phyloP scores from a whole-genome alignment of 2,329 filamentous ascomycete genomes.

The Sphaerulina musiva region DNA sequence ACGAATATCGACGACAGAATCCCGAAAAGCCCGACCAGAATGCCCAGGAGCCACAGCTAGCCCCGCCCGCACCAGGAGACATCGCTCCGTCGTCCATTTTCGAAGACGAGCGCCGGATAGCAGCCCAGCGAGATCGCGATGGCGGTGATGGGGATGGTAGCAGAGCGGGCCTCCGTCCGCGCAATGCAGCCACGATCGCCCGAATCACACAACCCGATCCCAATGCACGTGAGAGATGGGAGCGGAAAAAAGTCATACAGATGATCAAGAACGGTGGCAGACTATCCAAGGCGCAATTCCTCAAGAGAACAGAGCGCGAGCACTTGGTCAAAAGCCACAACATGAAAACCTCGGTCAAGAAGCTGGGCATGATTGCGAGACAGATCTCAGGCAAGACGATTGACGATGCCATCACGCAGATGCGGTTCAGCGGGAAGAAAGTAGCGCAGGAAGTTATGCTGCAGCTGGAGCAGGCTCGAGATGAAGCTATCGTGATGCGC shows the following conservation, averaged over 20 bases:
- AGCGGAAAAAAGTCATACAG: conserved; percentile 76
- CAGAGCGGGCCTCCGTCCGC: conserved; percentile 20
- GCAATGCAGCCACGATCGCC: conserved; percentile 51
- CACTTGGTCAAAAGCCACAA: conserved; percentile 58
- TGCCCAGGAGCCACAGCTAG: conserved; percentile 6
- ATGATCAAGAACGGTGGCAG: conserved; percentile 63
- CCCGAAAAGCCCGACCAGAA: conserved; percentile 5
- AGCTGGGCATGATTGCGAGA: conserved; percentile 74
- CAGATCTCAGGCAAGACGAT: conserved; percentile 93
- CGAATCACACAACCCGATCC: conserved; percentile 70
- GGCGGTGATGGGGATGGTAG: conserved; percentile 15
- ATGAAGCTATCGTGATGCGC: conserved; percentile 68
- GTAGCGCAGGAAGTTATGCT: conserved; percentile 71
- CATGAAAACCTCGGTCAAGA: conserved; percentile 84
- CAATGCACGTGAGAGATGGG: conserved; percentile 62
- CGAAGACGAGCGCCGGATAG: conserved; percentile 37
- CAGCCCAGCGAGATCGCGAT: conserved; percentile 10
- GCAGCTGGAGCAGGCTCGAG: conserved; percentile 73
- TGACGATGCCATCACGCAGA: conserved; percentile 87
- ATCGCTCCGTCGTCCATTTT: conserved; percentile 49
- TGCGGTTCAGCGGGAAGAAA: conserved; percentile 94
- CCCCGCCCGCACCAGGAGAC: conserved; percentile 35
- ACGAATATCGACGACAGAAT: conserved; percentile 46
- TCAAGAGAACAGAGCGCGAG: conserved; percentile 60
- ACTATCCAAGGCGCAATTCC: conserved; percentile 57